Base-by-base conservation (phyloP, 1,139 yeast genomes). In the Yamadazyma jaroonii region DNA sequence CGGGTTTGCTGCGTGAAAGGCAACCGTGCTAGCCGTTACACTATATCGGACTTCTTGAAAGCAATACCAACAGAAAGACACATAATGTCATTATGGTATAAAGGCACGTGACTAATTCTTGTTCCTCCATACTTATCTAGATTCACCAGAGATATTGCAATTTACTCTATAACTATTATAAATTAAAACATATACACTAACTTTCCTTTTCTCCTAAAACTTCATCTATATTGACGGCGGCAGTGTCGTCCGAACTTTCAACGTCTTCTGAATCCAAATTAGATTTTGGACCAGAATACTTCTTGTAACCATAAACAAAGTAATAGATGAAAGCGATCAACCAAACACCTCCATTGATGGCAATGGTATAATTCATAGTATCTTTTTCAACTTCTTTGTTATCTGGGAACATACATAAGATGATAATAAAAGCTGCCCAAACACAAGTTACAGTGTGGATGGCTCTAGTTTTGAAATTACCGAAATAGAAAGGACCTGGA, bases 11-110 rank as follows among this genome's bases (percentile, higher is more conserved):
- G 84, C 81, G 84, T 78, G 84, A 79, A 77, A 79, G 83, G 81
- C 83, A 74, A 77, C 83, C 81, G 84, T 79, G 84, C 80, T 79
- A 79, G 79, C 85, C 84, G 81, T 77, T 79, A 79, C 84, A 79
- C 84, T 74, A 79, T 72, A 79, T 77, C 84, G 84, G 83, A 78
- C 7, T 24, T 31, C 14, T 25, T n/a, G 25, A 23, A 23, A 17
- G 20, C 6, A 17, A 17, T n/a, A n/a, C n/a, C n/a, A n/a, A n/a
- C n/a, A n/a, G n/a, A n/a, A n/a, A n/a, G n/a, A n/a, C n/a, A n/a
- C n/a, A n/a, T n/a, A n/a, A n/a, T n/a, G n/a, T n/a, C n/a, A n/a
- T n/a, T n/a, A n/a, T n/a, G n/a, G n/a, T n/a, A n/a, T n/a, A n/a
- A n/a, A n/a, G n/a, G n/a, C n/a, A n/a, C n/a, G n/a, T n/a, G n/a